Evolutionary conservation across 805 yeast genomes (phyloP), one percentile per base, ranked within the genome.

Genomic region (Groenewaldozyma tartarivorans): DNA sequence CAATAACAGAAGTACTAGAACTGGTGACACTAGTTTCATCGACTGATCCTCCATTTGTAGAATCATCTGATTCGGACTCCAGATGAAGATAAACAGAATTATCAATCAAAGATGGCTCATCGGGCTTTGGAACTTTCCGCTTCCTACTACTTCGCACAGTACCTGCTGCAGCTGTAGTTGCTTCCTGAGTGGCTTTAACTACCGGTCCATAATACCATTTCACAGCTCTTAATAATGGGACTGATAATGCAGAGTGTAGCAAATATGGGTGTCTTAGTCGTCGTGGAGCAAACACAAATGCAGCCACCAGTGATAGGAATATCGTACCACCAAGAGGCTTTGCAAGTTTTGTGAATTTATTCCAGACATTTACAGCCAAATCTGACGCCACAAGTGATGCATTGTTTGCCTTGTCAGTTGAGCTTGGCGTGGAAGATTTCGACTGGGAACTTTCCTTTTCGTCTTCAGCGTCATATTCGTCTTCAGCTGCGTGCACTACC

Each of bases 191-290:
- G 29, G 29, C 11, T 24, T 24, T 24, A 9, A 24, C 29, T 24
- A 24, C 29, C 16, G 43, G 19, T 16, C 40, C 47, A 18, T 37
- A 41, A n/a, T 36, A 16, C 17, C 20, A 36, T 16, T 22, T 17
- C 18, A 47, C 33, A 2, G 27, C 42, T 3, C 24, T 33, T 18
- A 48, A 24, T 2, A 48, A 20, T 4, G 62, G 62, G 20, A 57
- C 52, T 7, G 61, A 53, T 15, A 57, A 42, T 5, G 59, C 62
- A 16, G 55, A 48, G 46, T 60, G 60, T 20, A 60, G 43, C 44
- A 60, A 50, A 41, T 60, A 60, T 9, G 64, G 64, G 48, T 60
- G 64, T 38, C 53, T 47, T 35, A 52, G 57, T 16, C 45, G 35
- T 24, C 52, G 48, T 5, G 51, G 42, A 35, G 62, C 48, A 20